Evolutionary conservation across 2,329 filamentous ascomycete genomes (phyloP), one percentile per base, ranked within the genome.

Genomic region (Botrytis deweyae): DNA sequence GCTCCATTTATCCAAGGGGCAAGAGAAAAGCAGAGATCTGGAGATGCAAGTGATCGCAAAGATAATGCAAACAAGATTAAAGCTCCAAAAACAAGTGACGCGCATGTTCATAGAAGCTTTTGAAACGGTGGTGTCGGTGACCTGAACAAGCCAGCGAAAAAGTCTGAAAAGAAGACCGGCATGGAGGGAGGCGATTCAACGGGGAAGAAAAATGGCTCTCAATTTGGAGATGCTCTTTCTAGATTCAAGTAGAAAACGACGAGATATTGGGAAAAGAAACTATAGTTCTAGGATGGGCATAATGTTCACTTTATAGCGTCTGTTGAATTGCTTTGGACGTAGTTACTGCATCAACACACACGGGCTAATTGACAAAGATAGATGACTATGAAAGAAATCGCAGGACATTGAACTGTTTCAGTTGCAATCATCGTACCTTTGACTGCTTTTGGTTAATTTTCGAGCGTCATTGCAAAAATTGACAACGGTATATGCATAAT

Each of bases 221-320:
- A 33, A 12, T 1, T 61, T 61, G 3, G 4, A 18, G 58, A 2
- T 36, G 8, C 16, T 14, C 2, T 36, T 36, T 61, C 58, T 36
- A 6, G 1, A 1, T 25, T 61, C 4, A 36, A 14, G 18, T 61
- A 9, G 0, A 61, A 3, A 8, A 4, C 14, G 9, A 61, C 0
- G 20, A 36, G 33, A 36, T 3, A 9, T 9, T 25, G 16, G 36
- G 8, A 18, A 22, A 36, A 36, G 18, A 20, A 20, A 18, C 16
- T 59, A 22, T 12, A 2, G 29, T 29, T 36, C 2, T 36, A 3
- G 8, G 2, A 20, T 12, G 1, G 8, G 58, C 16, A 36, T 22
- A 12, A 36, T 61, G 3, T 22, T 33, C 16, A 22, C 8, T 61
- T 33, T 12, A 4, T 61, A 22, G 29, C 33, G 29, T 61, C 9